phyloP scores from a whole-genome alignment of 208 protist species.

The Crithidia expoeki region DNA sequence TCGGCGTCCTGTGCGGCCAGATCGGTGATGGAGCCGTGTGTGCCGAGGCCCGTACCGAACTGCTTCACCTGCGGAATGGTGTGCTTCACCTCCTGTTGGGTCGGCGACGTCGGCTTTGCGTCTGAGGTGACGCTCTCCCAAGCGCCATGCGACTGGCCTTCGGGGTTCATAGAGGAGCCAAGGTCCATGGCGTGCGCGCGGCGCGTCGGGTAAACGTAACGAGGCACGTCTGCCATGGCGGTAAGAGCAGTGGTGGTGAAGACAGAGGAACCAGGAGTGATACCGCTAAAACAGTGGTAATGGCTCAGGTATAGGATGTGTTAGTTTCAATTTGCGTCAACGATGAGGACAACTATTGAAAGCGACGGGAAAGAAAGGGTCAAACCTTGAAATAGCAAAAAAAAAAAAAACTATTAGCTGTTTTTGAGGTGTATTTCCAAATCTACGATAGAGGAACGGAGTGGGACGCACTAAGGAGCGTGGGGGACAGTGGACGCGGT shows the following conservation, averaged over 20 bases:
- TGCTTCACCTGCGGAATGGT: constrained; percentile 32
- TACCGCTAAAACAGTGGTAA: too few relatives aligned
- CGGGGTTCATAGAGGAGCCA: constrained; percentile 30
- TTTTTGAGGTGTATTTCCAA: too few relatives aligned
- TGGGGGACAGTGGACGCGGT: too few relatives aligned
- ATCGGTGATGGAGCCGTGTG: constrained; percentile 19
- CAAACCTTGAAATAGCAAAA: too few relatives aligned
- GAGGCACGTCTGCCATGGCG: constrained; percentile 18
- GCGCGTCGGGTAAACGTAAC: constrained; percentile 39
- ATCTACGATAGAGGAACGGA: neutral
- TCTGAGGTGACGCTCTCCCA: constrained; percentile 21
- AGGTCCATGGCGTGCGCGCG: constrained; percentile 46
- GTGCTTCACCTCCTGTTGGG: constrained; percentile 46
- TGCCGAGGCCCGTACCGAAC: constrained; percentile 62
- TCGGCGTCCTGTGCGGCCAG: constrained; percentile 16
- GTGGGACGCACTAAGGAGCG: neutral
- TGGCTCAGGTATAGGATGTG: too few relatives aligned
- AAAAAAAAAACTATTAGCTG: neutral
- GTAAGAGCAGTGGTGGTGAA: neutral
- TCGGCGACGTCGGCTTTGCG: constrained; percentile 26
- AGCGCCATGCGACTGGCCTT: neutral
- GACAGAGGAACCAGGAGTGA: too few relatives aligned
- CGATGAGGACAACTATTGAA: too few relatives aligned
- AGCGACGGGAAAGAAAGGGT: too few relatives aligned
- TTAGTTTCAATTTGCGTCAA: too few relatives aligned